These are phyloP conservation scores for Tolypocladium album DNA, from an alignment of 2,329 filamentous ascomycete species.

Conservation along the genomic window DNA sequence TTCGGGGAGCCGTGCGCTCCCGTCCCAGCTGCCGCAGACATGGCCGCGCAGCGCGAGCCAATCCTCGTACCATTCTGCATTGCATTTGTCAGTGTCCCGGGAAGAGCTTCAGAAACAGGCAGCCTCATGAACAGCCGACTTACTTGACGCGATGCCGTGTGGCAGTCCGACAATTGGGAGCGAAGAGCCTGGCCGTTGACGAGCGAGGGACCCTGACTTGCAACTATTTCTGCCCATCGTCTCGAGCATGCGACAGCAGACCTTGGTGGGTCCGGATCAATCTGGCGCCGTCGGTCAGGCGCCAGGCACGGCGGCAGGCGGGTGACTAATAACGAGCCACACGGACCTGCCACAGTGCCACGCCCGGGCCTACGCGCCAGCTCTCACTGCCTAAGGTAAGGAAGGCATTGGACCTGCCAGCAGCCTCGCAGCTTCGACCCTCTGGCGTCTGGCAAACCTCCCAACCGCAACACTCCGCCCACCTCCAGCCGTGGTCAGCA, in stretches of 20 bases:
- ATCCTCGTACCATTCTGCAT: conserved; percentile 10
- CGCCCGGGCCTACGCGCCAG: conserved; percentile 8
- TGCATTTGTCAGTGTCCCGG: neutral
- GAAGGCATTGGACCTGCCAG: neutral
- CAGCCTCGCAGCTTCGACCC: conserved; percentile 1
- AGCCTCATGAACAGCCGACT: neutral
- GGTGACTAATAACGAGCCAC: neutral
- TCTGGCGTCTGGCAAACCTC: neutral
- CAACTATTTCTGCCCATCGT: neutral
- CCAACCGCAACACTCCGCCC: neutral
- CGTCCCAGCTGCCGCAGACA: conserved; percentile 9
- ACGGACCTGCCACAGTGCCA: neutral
- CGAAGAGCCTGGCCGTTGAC: neutral
- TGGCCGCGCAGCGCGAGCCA: conserved; percentile 6
- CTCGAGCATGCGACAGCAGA: neutral
- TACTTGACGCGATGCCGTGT: neutral
- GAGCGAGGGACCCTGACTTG: neutral
- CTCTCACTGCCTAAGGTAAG: conserved; percentile 11
- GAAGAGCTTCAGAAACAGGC: neutral
- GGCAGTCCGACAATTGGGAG: neutral
- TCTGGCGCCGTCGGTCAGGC: neutral
- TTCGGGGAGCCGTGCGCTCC: neutral
- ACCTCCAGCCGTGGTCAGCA: neutral
- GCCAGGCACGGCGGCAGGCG: neutral
- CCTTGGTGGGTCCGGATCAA: neutral